Conservation (phyloP, 2,329 filamentous ascomycete genomes). For the Sordariomycetes sp. region DNA sequence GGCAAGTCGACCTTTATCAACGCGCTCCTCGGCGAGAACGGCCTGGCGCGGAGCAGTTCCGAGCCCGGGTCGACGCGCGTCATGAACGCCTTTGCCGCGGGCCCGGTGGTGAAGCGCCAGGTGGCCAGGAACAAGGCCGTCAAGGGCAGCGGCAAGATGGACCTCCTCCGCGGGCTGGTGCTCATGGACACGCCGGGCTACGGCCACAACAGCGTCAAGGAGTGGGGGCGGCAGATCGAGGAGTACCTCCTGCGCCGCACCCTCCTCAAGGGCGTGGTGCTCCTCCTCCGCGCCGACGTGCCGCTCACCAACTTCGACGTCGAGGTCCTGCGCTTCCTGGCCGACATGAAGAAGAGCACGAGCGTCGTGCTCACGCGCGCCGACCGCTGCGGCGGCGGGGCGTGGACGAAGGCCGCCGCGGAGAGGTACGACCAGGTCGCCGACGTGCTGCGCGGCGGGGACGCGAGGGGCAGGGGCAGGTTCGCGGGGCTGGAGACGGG, state of each 20-base stretch:
- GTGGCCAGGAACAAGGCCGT: conserved; percentile 9
- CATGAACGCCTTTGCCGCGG: conserved; percentile 47
- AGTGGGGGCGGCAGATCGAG: conserved; percentile 42
- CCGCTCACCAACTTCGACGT: conserved; percentile 36
- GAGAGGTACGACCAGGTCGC: conserved; percentile 17
- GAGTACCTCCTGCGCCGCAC: conserved; percentile 36
- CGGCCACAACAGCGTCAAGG: conserved; percentile 30
- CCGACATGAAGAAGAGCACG: conserved; percentile 31
- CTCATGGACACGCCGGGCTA: conserved; percentile 43
- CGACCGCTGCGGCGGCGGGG: conserved; percentile 29
- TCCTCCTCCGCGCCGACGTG: conserved; percentile 43
- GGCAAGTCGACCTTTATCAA: conserved; percentile 88
- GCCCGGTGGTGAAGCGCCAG: conserved; percentile 26
- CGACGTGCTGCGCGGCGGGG: conserved; percentile 9
- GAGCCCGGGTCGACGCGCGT: conserved; percentile 41
- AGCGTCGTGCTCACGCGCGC: conserved; percentile 45
- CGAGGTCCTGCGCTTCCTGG: conserved; percentile 34
- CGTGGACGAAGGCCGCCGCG: conserved; percentile 15
- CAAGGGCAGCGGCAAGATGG: conserved; percentile 5
- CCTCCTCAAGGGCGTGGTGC: conserved; percentile 37
- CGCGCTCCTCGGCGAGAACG: conserved; percentile 48
- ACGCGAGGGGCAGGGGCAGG: conserved; percentile 15
- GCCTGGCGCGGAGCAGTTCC: conserved; percentile 36
- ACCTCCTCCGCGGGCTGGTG: conserved; percentile 31
- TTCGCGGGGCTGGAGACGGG: conserved; percentile 9